Conservation (phyloP, 192 early-diverging fungal genomes). For the Piromyces finnis region DNA sequence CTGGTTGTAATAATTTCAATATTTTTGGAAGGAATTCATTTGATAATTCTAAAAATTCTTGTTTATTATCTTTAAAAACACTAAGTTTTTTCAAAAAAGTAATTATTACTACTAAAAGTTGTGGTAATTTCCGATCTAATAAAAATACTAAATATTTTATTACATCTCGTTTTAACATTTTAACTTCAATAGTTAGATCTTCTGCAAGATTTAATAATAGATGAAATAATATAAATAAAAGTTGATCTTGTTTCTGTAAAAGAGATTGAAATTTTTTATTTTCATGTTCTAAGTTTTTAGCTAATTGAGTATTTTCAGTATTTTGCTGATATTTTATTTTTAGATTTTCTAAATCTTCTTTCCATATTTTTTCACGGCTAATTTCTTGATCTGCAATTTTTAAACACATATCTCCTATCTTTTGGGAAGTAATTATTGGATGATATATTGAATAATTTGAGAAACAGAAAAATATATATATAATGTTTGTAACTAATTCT, state of each 20-base stretch:
- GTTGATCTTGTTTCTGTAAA: conserved; percentile 34
- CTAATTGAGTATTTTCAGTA: conserved; percentile 9
- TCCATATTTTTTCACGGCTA: conserved; percentile 19
- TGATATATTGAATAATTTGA: conserved; percentile 33
- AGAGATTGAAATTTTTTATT: conserved; percentile 30
- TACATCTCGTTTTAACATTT: conserved; percentile 37
- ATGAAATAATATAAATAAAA: conserved; percentile 38
- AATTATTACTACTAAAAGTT: conserved; percentile 21
- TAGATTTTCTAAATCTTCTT: conserved; percentile 17
- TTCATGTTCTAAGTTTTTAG: conserved; percentile 18
- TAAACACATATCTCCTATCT: conserved; percentile 40
- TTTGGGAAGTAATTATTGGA: conserved; percentile 27
- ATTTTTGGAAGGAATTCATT: conserved; percentile 10
- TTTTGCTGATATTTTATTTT: conserved; percentile 8
- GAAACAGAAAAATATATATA: conserved; percentile 34
- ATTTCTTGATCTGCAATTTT: conserved; percentile 24
- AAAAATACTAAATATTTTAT: conserved; percentile 19
- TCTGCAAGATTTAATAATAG: conserved; percentile 31
- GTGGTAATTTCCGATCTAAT: conserved; percentile 22
- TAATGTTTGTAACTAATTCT: conserved; percentile 33
- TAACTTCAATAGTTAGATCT: conserved; percentile 30
- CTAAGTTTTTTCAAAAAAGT: conserved; percentile 31
- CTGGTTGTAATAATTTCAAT: conserved; percentile 9
- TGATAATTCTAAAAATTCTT: conserved; percentile 17
- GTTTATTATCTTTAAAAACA: conserved; percentile 31